Conservation (phyloP, 345 rosid species). For the Adansonia digitata region DNA sequence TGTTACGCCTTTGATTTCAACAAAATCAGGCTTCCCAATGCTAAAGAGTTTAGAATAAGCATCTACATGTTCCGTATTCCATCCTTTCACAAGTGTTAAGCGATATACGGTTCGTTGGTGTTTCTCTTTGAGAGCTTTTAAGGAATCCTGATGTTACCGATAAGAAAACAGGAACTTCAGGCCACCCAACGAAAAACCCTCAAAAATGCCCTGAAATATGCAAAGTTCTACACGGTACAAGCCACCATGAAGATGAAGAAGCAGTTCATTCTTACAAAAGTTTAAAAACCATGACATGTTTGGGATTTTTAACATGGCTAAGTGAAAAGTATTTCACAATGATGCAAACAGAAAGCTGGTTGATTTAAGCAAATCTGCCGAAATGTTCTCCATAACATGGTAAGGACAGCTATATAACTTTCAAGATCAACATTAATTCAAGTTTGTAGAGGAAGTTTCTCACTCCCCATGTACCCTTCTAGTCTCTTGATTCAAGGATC, state of each 20-base stretch:
- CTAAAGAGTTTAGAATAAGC: slow-evolving; percentile 80
- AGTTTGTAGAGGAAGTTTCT: background rate
- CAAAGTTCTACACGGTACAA: background rate
- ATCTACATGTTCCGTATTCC: slow-evolving; percentile 65
- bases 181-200: background rate
- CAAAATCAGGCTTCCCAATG: slow-evolving; percentile 87
- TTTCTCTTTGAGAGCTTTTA: slow-evolving; percentile 69
- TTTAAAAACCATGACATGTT: background rate
- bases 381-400: background rate
- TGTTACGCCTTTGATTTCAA: slow-evolving; percentile 97
- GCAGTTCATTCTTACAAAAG: background rate
- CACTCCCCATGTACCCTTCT: background rate
- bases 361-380: background rate
- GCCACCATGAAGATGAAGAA: background rate
- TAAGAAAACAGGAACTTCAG: background rate
- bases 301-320: background rate
- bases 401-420: background rate
- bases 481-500: background rate
- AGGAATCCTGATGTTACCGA: slow-evolving; percentile 54
- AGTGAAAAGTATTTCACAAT: background rate
- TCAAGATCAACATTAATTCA: background rate
- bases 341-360: background rate
- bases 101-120: slow-evolving; percentile 52
- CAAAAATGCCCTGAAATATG: background rate
- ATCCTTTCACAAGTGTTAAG: slow-evolving; percentile 2